Evolutionary conservation across 495 filamentous ascomycete genomes (phyloP).

Genomic region (Xylaria flabelliformis): DNA sequence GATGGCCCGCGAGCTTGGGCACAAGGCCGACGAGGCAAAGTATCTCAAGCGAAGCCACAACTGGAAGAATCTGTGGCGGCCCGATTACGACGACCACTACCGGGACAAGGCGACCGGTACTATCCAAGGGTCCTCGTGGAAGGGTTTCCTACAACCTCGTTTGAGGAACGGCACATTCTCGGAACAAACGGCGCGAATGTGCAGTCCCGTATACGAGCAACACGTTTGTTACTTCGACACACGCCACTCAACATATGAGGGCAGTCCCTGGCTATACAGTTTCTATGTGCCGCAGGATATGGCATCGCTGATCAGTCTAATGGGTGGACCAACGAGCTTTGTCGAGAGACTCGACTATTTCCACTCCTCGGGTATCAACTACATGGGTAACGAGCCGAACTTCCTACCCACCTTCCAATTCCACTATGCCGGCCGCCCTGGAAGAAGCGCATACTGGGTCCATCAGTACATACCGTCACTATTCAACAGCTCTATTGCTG

Average conservation of each 20-base stretch:
- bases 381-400: slow-evolving; percentile 76
- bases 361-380: slow-evolving; percentile 66
- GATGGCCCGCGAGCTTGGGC: slow-evolving; percentile 60
- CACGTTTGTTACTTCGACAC: slow-evolving; percentile 61
- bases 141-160: slow-evolving; percentile 72
- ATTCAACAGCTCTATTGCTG: slow-evolving; percentile 66
- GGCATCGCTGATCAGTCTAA: slow-evolving; percentile 60
- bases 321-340: slow-evolving; percentile 66
- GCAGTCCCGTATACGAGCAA: slow-evolving; percentile 55
- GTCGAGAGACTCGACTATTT: slow-evolving; percentile 67
- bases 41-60: slow-evolving; percentile 63
- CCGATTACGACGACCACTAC: slow-evolving; percentile 47
- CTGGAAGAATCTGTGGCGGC: slow-evolving; percentile 63
- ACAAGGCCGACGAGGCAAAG: slow-evolving; percentile 57
- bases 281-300: slow-evolving; percentile 79
- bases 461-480: slow-evolving; percentile 70
- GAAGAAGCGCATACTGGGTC: slow-evolving; percentile 63
- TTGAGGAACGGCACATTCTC: slow-evolving; percentile 67
- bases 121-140: slow-evolving; percentile 53
- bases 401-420: slow-evolving; percentile 77
- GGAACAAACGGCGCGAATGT: slow-evolving; percentile 71
- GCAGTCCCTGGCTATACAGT: slow-evolving; percentile 72
- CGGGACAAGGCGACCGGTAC: slow-evolving; percentile 34
- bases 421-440: slow-evolving; percentile 74
- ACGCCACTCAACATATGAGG: slow-evolving; percentile 73